phyloP scores from a whole-genome alignment of 495 filamentous ascomycete genomes.

The Penicillium steckii region DNA sequence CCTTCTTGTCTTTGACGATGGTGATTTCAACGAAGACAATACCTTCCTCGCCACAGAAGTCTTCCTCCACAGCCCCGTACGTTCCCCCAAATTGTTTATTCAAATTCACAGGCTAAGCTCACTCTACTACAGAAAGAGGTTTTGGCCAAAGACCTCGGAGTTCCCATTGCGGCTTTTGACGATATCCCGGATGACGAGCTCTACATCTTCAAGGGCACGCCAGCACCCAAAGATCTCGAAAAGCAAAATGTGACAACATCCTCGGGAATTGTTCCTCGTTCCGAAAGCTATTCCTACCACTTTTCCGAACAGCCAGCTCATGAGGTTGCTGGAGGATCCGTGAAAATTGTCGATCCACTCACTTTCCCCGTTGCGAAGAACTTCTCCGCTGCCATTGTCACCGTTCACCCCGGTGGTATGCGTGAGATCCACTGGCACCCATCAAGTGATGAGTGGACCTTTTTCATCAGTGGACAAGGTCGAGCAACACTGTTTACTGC shows the following conservation, averaged over 20 bases:
- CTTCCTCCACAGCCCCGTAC: slow-evolving; percentile 54
- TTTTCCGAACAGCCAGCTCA: slow-evolving; percentile 61
- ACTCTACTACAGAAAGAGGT: slow-evolving; percentile 45
- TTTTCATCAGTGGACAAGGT: slow-evolving; percentile 66
- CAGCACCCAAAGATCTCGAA: slow-evolving; percentile 56
- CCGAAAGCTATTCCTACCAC: slow-evolving; percentile 62
- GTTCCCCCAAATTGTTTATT: background rate
- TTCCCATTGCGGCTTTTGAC: slow-evolving; percentile 53
- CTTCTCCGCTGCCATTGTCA: slow-evolving; percentile 64
- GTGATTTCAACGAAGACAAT: slow-evolving; percentile 65
- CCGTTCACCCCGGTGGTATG: slow-evolving; percentile 68
- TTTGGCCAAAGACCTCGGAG: slow-evolving; percentile 61
- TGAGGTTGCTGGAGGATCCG: slow-evolving; percentile 57
- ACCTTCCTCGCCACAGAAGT: slow-evolving; percentile 68
- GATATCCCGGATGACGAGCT: slow-evolving; percentile 58
- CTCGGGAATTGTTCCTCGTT: slow-evolving; percentile 52
- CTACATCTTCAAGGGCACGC: slow-evolving; percentile 69
- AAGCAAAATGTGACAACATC: slow-evolving; percentile 62
- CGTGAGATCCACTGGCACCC: slow-evolving; percentile 83
- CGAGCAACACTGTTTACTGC: slow-evolving; percentile 67
- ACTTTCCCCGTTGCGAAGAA: slow-evolving; percentile 60
- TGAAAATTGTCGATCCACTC: slow-evolving; percentile 65
- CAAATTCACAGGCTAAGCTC: background rate
- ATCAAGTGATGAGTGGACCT: slow-evolving; percentile 72
- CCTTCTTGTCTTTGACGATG: slow-evolving; percentile 68